These are phyloP conservation scores for Alternaria panax DNA, from an alignment of 2,329 filamentous ascomycete genomes.

Conservation along the genomic window DNA sequence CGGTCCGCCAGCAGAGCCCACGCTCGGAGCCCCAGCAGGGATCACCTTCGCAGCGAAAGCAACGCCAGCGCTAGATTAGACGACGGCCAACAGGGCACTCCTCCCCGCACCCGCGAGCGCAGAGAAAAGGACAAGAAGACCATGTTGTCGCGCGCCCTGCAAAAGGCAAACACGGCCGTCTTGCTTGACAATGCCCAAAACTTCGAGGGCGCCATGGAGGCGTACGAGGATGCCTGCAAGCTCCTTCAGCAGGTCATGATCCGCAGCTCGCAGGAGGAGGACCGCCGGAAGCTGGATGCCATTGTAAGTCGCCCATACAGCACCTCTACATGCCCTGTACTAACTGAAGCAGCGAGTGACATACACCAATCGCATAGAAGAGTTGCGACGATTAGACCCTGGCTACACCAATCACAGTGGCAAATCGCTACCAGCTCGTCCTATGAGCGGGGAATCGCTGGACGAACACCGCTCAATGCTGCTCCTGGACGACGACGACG, in stretches of 20 bases:
- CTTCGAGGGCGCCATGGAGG: constrained; percentile 86
- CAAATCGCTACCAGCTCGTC: constrained; percentile 79
- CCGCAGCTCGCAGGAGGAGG: constrained; percentile 83
- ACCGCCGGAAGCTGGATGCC: constrained; percentile 87
- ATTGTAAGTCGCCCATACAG: constrained; percentile 72
- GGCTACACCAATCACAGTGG: constrained; percentile 58
- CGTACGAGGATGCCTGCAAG: constrained; percentile 89
- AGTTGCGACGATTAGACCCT: constrained; percentile 78
- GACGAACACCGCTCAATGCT: constrained; percentile 50
- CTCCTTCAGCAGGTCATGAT: constrained; percentile 87
- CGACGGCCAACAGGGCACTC: constrained; percentile 42
- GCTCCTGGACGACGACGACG: constrained; percentile 42
- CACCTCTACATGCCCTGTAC: not conserved
- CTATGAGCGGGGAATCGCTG: constrained; percentile 67
- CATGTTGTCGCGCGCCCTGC: constrained; percentile 93
- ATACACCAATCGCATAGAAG: constrained; percentile 87
- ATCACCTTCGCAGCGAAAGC: constrained; percentile 41
- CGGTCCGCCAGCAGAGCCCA: constrained; percentile 21
- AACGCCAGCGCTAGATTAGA: constrained; percentile 43
- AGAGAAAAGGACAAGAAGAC: constrained; percentile 73
- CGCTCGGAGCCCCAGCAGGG: constrained; percentile 19
- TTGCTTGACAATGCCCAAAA: constrained; percentile 96
- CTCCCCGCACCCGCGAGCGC: constrained; percentile 52
- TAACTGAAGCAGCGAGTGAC: constrained; percentile 72
- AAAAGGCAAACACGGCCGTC: constrained; percentile 95